Evolutionary conservation across 352 stramenopile species (phyloP).

Genomic region (Globisporangium megalacanthum): DNA sequence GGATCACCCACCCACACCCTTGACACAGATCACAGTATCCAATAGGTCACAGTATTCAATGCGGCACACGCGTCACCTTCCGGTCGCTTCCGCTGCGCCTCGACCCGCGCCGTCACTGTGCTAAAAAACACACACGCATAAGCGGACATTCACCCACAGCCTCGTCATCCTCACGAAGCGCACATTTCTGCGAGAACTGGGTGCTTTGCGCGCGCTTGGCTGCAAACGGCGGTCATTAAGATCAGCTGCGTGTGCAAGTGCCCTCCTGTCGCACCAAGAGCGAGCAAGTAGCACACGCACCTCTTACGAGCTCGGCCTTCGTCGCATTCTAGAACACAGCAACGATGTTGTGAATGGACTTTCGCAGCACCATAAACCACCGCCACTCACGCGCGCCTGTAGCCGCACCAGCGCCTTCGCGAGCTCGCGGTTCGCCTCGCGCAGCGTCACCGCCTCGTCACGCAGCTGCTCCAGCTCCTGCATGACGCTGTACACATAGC

Average conservation of each 20-base stretch:
- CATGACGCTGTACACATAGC: constrained; percentile 53
- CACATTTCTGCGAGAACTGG: constrained; percentile 11
- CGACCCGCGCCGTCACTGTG: constrained; percentile 4
- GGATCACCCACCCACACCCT: not conserved
- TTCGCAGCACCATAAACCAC: not conserved
- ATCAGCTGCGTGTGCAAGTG: no score
- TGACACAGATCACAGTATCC: not conserved
- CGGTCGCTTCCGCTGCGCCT: not conserved
- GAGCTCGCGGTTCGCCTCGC: constrained; percentile 55
- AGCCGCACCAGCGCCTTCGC: constrained; percentile 51
- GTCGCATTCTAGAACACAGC: constrained; percentile 31
- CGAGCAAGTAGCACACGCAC: constrained; percentile 6
- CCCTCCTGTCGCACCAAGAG: not conserved
- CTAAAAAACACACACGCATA: not conserved
- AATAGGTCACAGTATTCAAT: not conserved
- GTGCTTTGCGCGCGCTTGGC: constrained; percentile 8
- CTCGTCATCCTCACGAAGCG: no score
- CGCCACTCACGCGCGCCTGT: not conserved
- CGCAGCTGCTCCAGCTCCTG: constrained; percentile 57
- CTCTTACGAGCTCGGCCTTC: constrained; percentile 50
- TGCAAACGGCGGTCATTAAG: not conserved
- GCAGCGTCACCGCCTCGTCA: constrained; percentile 29
- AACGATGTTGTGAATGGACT: not conserved
- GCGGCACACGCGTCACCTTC: constrained; percentile 7
- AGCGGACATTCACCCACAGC: not conserved